Evolutionary conservation across 768 basidiomycete genomes (phyloP).

Genomic region (Epithele typhae): DNA sequence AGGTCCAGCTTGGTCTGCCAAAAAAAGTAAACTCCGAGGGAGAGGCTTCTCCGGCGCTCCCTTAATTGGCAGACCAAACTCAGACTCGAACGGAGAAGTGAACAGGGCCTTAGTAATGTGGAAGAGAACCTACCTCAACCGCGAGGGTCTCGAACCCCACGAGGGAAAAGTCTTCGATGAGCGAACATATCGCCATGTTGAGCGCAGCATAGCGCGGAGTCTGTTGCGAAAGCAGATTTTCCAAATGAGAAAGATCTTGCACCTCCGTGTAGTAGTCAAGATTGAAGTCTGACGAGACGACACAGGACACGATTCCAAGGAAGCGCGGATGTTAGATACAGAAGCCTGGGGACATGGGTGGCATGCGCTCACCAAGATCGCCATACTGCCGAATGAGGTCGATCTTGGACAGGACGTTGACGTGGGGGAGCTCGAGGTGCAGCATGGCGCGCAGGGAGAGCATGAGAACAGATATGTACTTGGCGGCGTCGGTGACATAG

Average conservation of each 20-base stretch:
- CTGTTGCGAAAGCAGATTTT: constrained; percentile 61
- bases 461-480: constrained; percentile 90
- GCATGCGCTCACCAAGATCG: constrained; percentile 81
- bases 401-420: constrained; percentile 95
- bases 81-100: no score
- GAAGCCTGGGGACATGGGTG: neutral
- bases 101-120: no score
- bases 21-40: no score
- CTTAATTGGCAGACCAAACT: no score
- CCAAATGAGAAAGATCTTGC: constrained; percentile 88
- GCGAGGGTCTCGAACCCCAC: constrained; percentile 97
- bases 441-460: constrained; percentile 95
- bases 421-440: constrained; percentile 96
- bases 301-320: constrained; percentile 2
- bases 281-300: constrained; percentile 71
- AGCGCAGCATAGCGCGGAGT: constrained; percentile 71
- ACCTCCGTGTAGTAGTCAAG: constrained; percentile 98
- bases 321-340: neutral
- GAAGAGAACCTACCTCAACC: constrained; percentile 84
- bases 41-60: no score
- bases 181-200: constrained; percentile 85
- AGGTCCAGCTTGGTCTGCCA: no score
- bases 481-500: constrained; percentile 93
- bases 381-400: constrained; percentile 90
- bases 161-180: constrained; percentile 91